phyloP scores from a whole-genome alignment of 345 rosid genomes.

The Corchorus olitorius region DNA sequence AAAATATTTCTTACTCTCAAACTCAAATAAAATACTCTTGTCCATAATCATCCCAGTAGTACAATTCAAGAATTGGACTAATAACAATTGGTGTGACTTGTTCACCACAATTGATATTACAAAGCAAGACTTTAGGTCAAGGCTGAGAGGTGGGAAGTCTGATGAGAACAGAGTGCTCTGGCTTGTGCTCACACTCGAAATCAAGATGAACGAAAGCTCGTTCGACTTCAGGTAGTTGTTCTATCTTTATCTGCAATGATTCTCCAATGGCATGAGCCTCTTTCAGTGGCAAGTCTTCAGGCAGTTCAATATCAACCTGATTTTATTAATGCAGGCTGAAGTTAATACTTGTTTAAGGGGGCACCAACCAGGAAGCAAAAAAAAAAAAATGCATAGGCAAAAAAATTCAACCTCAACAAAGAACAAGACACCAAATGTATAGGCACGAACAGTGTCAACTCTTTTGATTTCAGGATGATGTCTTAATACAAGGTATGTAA shows the following conservation, averaged over 20 bases:
- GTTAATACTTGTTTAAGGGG: not conserved
- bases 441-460: conserved; percentile 90
- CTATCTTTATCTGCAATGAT: conserved; percentile 71
- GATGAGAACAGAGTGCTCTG: conserved; percentile 14
- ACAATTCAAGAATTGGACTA: not conserved
- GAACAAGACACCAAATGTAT: conserved; percentile 82
- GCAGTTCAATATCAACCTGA: conserved; percentile 79
- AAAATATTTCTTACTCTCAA: not conserved
- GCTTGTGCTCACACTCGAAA: conserved; percentile 38
- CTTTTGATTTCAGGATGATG: conserved; percentile 67
- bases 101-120: not conserved
- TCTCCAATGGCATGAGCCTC: conserved; percentile 86
- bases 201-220: conserved; percentile 91
- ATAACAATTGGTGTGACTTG: not conserved
- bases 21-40: not conserved
- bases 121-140: not conserved
- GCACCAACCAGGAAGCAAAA: no score
- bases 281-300: conserved; percentile 71
- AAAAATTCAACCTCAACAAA: conserved; percentile 73
- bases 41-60: not conserved
- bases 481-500: conserved; percentile 68
- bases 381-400: no score
- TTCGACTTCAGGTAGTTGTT: conserved; percentile 82
- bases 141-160: conserved; percentile 3
- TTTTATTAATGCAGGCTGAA: not conserved